These are phyloP conservation scores for Entomortierella chlamydospora DNA, from an alignment of 192 early-diverging fungal genomes.

Conservation along the genomic window DNA sequence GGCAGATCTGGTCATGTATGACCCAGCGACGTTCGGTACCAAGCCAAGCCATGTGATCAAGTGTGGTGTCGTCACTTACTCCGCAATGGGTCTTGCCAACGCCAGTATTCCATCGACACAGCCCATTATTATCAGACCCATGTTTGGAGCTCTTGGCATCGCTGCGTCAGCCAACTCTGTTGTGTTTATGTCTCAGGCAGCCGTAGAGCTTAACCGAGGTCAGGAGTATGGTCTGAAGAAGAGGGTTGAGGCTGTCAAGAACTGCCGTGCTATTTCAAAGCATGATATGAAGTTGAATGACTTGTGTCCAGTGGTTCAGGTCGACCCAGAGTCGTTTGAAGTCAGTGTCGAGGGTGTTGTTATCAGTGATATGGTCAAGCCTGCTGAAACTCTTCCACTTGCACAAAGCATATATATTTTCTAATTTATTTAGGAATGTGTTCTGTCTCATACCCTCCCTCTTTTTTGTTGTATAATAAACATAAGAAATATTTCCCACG, in stretches of 20 bases:
- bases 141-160: constrained; percentile 82
- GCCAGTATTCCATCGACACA: constrained; percentile 96
- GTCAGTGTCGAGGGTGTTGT: constrained; percentile 83
- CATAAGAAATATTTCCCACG: too few relatives aligned
- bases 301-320: constrained; percentile 76
- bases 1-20: constrained; percentile 93
- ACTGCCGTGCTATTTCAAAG: constrained; percentile 84
- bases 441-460: neutral
- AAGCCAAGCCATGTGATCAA: constrained; percentile 91
- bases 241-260: constrained; percentile 73
- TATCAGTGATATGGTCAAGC: constrained; percentile 70
- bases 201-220: constrained; percentile 67
- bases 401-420: constrained; percentile 76
- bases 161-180: constrained; percentile 71
- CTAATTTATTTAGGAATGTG: constrained; percentile 18
- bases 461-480: neutral
- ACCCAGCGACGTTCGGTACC: constrained; percentile 87
- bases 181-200: constrained; percentile 86
- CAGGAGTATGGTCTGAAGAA: constrained; percentile 77
- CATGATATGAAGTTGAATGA: constrained; percentile 90
- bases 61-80: constrained; percentile 86
- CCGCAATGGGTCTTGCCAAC: constrained; percentile 94
- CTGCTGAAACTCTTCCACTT: constrained; percentile 76
- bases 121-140: constrained; percentile 86
- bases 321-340: constrained; percentile 94